Conservation (phyloP, 208 protist genomes). For the Angomonas desouzai region DNA sequence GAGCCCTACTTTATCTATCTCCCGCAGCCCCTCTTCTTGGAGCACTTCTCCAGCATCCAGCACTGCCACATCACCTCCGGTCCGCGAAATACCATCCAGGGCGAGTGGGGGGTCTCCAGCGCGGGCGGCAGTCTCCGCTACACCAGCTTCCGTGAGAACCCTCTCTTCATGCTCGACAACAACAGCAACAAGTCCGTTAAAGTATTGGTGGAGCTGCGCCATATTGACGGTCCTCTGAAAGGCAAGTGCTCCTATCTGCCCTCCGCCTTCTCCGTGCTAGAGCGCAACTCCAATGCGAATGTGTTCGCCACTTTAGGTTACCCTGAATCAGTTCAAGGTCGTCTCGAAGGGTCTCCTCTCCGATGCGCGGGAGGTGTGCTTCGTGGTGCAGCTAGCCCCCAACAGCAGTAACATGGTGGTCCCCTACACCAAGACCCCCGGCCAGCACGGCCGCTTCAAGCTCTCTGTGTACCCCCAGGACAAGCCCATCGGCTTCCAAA, state of each 20-base stretch:
- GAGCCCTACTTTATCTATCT: conserved; percentile 54
- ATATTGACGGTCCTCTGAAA: conserved; percentile 45
- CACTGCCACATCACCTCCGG: conserved; percentile 82
- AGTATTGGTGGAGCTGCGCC: conserved; percentile 70
- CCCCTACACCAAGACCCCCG: conserved; percentile 65
- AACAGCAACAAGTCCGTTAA: conserved; percentile 49
- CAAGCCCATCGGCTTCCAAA: conserved; percentile 55
- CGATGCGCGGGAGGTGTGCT: conserved; percentile 52
- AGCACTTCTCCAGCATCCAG: conserved; percentile 76
- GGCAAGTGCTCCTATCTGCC: conserved; percentile 69
- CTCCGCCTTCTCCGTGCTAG: conserved; percentile 58
- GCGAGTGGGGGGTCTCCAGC: conserved; percentile 54
- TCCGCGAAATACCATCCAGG: conserved; percentile 49
- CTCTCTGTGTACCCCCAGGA: conserved; percentile 77
- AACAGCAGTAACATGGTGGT: conserved; percentile 58
- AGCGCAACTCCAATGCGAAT: conserved; percentile 30
- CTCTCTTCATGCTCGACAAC: conserved; percentile 82
- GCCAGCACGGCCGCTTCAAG: conserved; percentile 52
- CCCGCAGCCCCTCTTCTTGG: conserved; percentile 64
- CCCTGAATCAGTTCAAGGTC: conserved; percentile 51
- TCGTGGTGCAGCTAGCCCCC: conserved; percentile 45
- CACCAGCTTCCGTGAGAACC: conserved; percentile 82
- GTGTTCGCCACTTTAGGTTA: conserved; percentile 66
- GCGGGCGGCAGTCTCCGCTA: conserved; percentile 70
- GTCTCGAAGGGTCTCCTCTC: conserved; percentile 44